Base-by-base conservation (phyloP, 306 rosid species). In the Dryas alaskensis region DNA sequence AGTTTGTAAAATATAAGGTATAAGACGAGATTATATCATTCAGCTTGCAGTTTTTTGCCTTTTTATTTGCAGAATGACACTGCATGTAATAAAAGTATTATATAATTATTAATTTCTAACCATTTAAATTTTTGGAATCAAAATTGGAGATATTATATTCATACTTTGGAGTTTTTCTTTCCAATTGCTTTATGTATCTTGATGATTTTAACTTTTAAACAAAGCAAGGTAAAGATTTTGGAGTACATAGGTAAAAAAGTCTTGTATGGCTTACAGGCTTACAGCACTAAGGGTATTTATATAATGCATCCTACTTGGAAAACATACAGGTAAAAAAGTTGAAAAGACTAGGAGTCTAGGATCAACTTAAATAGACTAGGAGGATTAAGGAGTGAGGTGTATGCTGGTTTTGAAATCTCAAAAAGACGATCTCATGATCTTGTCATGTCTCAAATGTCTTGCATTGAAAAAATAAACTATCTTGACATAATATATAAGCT, bases 291-390 rank as follows among this genome's bases (percentile, higher is more conserved):
- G 42, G 14, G 51, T 64, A 55, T 70, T 17, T 12, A 37, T 58
- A 10, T 7, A 19, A 17, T 14, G 64, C 51, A 10, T 70, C 64
- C 47, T 43, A 54, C 48, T 40, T 40, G 51, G 51, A 54, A 53
- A 70, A 54, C 19, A 70, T 42, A 22, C 52, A 40, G 64, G 63
- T 39, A 42, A 7, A 45, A 31, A 71, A 57, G 75, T 14, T 58
- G 66, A 44, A 44, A 57, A 57, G 63, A 53, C 49, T 10, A 3
- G 10, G n/a, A 17, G 63, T 40, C 49, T 10, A 3, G 10, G n/a
- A 17, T 51, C 17, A 52, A 52, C 55, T 7, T 13, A 4, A 11
- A 11, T 51, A 31, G 6, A 14, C 59, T 8, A 27, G 31, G 54
- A 50, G 44, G 22, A n/a, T 8, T 13, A n/a, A 44, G 69, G 8